Percentiles rank a stretch among this genome's conserved stretches.
phyloP scores from a whole-genome alignment of 768 basidiomycete genomes.

The Auricularia auricula-judae region DNA sequence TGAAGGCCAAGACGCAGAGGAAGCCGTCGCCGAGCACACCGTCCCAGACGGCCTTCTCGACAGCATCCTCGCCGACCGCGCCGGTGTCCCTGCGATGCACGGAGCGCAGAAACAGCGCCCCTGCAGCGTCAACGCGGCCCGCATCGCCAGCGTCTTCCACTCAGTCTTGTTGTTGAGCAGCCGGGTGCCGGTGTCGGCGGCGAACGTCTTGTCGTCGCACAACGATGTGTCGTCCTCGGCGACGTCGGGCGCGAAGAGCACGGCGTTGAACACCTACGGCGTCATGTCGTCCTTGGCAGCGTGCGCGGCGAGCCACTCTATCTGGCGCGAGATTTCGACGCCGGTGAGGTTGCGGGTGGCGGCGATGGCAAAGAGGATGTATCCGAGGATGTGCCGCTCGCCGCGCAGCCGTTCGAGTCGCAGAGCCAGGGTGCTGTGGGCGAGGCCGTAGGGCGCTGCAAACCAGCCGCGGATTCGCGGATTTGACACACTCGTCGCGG shows the following conservation, averaged over 20 bases:
- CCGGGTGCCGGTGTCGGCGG: slow-evolving; percentile 4
- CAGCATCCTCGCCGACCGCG: slow-evolving; percentile 39
- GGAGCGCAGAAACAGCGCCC: slow-evolving; percentile 55
- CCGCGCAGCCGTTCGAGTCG: slow-evolving; percentile 64
- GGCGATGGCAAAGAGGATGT: slow-evolving; percentile 48
- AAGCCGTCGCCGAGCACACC: slow-evolving; percentile 80
- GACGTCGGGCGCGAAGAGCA: slow-evolving; percentile 53
- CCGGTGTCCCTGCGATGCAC: slow-evolving; percentile 40
- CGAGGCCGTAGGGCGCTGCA: slow-evolving; percentile 30
- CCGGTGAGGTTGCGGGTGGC: slow-evolving; percentile 51
- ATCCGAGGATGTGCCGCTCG: slow-evolving; percentile 58
- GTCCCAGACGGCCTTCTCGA: slow-evolving; percentile 73
- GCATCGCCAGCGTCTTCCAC: slow-evolving; percentile 65
- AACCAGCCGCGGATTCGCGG: too few relatives aligned
- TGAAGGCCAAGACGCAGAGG: slow-evolving; percentile 43
- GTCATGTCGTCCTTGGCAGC: slow-evolving; percentile 53
- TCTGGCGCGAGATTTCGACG: slow-evolving; percentile 46
- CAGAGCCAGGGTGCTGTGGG: slow-evolving; percentile 54
- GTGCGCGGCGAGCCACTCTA: slow-evolving; percentile 62
- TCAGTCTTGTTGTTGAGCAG: slow-evolving; percentile 20
- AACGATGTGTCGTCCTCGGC: slow-evolving; percentile 31
- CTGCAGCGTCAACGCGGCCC: slow-evolving; percentile 65
- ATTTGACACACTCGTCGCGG: background rate
- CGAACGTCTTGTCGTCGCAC: slow-evolving; percentile 5
- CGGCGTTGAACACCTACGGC: slow-evolving; percentile 54